Evolutionary conservation across 306 rosid genomes (phyloP).

Genomic region (Malus fusca): DNA sequence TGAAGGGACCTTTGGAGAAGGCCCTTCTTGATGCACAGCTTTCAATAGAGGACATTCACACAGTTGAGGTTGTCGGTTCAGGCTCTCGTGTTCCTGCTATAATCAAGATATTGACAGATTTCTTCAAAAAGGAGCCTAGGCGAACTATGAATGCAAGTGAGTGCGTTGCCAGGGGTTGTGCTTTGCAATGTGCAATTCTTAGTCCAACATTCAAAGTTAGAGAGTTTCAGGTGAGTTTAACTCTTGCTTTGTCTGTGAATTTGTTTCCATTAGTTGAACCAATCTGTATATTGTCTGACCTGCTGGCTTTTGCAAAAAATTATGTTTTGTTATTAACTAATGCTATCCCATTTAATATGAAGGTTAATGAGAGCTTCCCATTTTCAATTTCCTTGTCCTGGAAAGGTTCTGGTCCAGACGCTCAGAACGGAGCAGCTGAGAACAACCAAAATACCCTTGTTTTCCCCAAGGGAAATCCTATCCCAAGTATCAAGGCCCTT

Average conservation of each 20-base stretch:
- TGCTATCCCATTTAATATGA: conserved; percentile 7
- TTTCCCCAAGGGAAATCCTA: conserved; percentile 77
- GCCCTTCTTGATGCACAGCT: conserved; percentile 87
- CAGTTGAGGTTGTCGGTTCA: conserved; percentile 93
- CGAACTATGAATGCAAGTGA: conserved; percentile 98
- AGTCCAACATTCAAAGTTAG: conserved; percentile 95
- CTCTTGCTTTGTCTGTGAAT: not conserved
- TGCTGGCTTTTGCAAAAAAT: not conserved
- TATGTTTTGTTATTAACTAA: not conserved
- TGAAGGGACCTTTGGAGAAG: conserved; percentile 74
- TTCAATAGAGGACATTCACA: conserved; percentile 51
- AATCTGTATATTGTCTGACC: not conserved
- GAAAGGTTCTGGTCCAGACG: conserved; percentile 71
- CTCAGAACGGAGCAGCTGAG: conserved; percentile 49
- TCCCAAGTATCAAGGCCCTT: conserved; percentile 69
- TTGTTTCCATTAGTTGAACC: not conserved
- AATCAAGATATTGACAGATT: conserved; percentile 69
- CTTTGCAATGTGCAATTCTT: conserved; percentile 88
- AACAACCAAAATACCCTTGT: conserved; percentile 48
- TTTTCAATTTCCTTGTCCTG: conserved; percentile 65
- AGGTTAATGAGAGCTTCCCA: conserved; percentile 86
- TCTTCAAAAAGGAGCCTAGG: conserved; percentile 87
- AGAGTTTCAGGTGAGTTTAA: conserved; percentile 68
- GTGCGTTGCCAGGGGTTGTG: conserved; percentile 90
- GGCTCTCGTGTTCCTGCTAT: conserved; percentile 93